phyloP scores from a whole-genome alignment of 257 asterid species.

The Ajuga chamaepitys region DNA sequence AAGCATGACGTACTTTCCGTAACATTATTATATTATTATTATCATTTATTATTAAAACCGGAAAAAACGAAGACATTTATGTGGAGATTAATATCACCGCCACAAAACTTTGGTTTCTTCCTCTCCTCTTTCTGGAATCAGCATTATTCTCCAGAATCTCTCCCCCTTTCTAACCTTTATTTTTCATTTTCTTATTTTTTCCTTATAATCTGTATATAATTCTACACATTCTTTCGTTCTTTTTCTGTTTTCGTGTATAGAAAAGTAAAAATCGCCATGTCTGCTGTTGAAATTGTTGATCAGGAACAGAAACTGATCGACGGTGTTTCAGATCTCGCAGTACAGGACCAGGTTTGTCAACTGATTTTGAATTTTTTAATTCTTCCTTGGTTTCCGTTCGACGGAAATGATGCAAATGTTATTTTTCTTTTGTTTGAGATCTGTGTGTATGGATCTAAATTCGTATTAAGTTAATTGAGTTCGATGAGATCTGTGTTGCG shows the following conservation, averaged over 20 bases:
- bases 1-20: too few species aligned
- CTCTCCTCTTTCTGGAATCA: constrained; percentile 24
- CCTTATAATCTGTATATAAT: constrained; percentile 7
- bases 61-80: too few species aligned
- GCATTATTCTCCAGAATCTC: constrained; percentile 43
- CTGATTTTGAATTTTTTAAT: neutral
- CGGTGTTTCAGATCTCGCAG: constrained; percentile 29
- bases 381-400: neutral
- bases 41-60: too few species aligned
- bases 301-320: constrained; percentile 28
- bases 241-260: constrained; percentile 11
- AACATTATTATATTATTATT: too few species aligned
- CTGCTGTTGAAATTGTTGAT: constrained; percentile 31
- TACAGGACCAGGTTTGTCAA: constrained; percentile 35
- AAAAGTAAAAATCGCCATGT: constrained; percentile 26
- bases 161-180: neutral
- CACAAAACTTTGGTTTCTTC: too few species aligned
- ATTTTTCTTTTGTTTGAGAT: neutral
- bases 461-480: neutral
- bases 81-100: too few species aligned
- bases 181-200: neutral
- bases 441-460: neutral
- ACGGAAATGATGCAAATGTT: neutral
- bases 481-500: neutral
- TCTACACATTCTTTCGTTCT: neutral